Evolutionary conservation across 345 rosid species (phyloP).

Genomic region (Syzygium aqueum): DNA sequence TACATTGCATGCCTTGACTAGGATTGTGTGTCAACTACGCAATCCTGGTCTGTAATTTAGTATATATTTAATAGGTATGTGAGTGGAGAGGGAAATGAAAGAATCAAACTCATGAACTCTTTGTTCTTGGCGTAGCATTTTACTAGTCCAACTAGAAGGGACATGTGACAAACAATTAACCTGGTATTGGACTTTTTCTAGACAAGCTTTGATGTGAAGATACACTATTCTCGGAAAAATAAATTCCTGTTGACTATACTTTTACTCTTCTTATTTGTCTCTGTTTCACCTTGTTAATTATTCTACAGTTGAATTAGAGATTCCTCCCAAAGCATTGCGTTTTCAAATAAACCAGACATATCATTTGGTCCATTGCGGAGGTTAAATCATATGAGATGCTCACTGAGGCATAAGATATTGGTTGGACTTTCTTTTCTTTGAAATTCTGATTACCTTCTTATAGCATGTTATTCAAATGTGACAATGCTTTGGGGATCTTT

Average conservation of each 20-base stretch:
- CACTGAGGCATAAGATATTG: too few species aligned
- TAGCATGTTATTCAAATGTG: too few species aligned
- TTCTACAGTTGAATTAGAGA: background rate
- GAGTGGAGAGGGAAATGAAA: background rate
- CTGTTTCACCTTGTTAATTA: background rate
- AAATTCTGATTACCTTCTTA: too few species aligned
- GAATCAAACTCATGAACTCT: background rate
- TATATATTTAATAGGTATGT: background rate
- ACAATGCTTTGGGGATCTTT: too few species aligned
- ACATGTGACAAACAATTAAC: background rate
- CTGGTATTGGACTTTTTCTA: background rate
- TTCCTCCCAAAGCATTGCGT: background rate
- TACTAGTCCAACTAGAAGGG: background rate
- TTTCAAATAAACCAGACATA: background rate
- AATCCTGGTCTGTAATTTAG: background rate
- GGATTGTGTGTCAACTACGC: background rate
- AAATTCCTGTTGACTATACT: background rate
- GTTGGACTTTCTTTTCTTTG: too few species aligned
- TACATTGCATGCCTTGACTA: slow-evolving; percentile 6
- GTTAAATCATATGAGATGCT: too few species aligned
- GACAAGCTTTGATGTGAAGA: background rate
- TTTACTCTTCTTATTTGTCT: background rate
- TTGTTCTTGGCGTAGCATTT: background rate
- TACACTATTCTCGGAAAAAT: background rate
- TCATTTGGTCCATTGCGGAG: too few species aligned